Conservation (phyloP, 2,329 filamentous ascomycete species). For the Neonectria coccinea region DNA sequence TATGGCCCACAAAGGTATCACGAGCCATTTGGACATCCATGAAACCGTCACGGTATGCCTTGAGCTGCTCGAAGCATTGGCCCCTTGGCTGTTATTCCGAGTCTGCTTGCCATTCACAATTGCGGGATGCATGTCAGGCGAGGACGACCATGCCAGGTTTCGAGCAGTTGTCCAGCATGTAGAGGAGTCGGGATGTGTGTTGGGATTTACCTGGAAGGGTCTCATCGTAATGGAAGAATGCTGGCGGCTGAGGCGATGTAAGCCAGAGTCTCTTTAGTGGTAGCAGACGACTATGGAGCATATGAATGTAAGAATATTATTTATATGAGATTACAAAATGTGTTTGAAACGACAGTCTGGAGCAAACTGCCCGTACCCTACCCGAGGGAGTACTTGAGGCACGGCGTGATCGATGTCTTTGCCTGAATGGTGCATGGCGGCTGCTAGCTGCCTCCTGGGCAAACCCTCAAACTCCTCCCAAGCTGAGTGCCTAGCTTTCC, state of each 20-base stretch:
- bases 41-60: constrained; percentile 10
- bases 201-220: constrained; percentile 26
- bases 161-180: constrained; percentile 10
- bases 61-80: constrained; percentile 20
- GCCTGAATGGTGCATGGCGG: no score
- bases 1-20: background rate
- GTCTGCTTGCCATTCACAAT: constrained; percentile 27
- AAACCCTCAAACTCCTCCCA: no score
- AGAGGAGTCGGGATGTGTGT: constrained; percentile 3
- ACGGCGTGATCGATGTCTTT: no score
- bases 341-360: background rate
- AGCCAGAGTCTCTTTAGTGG: constrained; percentile 12
- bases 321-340: constrained; percentile 14
- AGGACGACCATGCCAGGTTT: constrained; percentile 4
- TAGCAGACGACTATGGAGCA: constrained; percentile 25
- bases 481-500: no score
- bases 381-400: no score
- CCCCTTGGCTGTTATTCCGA: constrained; percentile 16
- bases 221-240: constrained; percentile 26
- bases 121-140: constrained; percentile 15
- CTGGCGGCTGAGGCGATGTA: constrained; percentile 12
- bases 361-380: no score
- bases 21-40: background rate
- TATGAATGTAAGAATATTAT: constrained; percentile 11
- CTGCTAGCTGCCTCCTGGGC: no score